phyloP scores from a whole-genome alignment of 305 asterid species.

The Fraxinus sp. region DNA sequence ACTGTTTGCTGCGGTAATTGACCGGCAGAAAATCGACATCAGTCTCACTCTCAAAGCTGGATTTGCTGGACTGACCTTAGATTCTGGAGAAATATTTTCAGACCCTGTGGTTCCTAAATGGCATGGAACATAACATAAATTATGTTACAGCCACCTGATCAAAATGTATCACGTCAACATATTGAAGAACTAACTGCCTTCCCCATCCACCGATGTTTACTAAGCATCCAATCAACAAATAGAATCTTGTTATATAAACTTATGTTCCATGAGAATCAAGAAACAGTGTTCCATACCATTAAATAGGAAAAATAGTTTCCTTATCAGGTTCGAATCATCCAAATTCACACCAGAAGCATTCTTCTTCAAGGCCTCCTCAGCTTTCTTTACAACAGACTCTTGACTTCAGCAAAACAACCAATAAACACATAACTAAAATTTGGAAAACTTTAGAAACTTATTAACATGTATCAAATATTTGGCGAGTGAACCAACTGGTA shows the following conservation, averaged over 20 bases:
- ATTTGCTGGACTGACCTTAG: conserved; percentile 65
- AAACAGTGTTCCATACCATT: conserved; percentile 55
- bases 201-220: conserved; percentile 16
- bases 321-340: conserved; percentile 73
- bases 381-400: conserved; percentile 75
- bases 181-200: conserved; percentile 16
- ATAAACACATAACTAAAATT: conserved; percentile 26
- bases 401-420: conserved; percentile 50
- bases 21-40: conserved; percentile 86
- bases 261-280: conserved; percentile 14
- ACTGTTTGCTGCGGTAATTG: conserved; percentile 85
- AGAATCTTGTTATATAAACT: conserved; percentile 16
- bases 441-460: neutral
- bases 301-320: conserved; percentile 66
- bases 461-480: conserved; percentile 11
- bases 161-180: conserved; percentile 13
- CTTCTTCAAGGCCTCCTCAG: conserved; percentile 91
- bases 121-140: conserved; percentile 29
- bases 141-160: conserved; percentile 10
- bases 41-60: conserved; percentile 69
- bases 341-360: conserved; percentile 73
- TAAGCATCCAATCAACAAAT: conserved; percentile 12
- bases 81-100: conserved; percentile 62
- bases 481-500: conserved; percentile 29
- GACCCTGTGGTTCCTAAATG: conserved; percentile 65